A percentile compares a stretch with the other conserved stretches of the same genome.
Conservation (phyloP, 345 rosid genomes). For the Salix suchowensis region DNA sequence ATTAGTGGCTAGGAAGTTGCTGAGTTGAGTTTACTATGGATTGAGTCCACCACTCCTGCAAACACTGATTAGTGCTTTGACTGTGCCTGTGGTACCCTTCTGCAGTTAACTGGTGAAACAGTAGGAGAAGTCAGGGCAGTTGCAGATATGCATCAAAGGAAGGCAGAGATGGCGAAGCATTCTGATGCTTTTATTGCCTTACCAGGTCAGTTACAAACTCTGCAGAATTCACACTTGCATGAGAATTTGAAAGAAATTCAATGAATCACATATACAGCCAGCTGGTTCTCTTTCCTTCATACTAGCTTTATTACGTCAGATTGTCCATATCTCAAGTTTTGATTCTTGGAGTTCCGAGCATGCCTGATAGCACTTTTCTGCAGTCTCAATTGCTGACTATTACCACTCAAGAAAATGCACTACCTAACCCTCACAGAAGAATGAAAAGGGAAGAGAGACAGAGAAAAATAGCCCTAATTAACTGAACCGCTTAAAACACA, state of each 20-base stretch:
- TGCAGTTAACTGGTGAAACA: slow-evolving; percentile 98
- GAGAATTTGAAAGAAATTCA: slow-evolving; percentile 19
- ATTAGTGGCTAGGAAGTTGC: slow-evolving; percentile 8
- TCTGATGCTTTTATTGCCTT: slow-evolving; percentile 99
- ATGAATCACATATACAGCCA: slow-evolving; percentile 12
- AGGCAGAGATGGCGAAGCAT: slow-evolving; percentile 99
- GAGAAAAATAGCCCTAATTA: background rate
- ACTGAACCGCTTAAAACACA: background rate
- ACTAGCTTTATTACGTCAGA: slow-evolving; percentile 11
- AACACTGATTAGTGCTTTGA: slow-evolving; percentile 48
- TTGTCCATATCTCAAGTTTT: slow-evolving; percentile 12
- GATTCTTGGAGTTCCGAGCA: slow-evolving; percentile 7
- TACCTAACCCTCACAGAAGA: background rate
- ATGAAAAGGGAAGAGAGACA: background rate
- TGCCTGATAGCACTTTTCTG: slow-evolving; percentile 5
- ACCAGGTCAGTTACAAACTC: slow-evolving; percentile 65
- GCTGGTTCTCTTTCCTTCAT: slow-evolving; percentile 17
- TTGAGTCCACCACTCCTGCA: slow-evolving; percentile 36
- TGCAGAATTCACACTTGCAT: slow-evolving; percentile 14
- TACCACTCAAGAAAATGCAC: background rate
- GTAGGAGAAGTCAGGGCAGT: slow-evolving; percentile 99
- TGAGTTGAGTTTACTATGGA: slow-evolving; percentile 43
- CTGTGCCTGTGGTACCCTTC: slow-evolving; percentile 19
- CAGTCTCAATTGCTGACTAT: slow-evolving; percentile 4
- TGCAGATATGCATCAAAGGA: slow-evolving; percentile 98